Percentiles rank a stretch among this genome's conserved stretches.
Evolutionary conservation across 2,329 filamentous ascomycete species (phyloP).

Genomic region (Hypoxylon sp.): DNA sequence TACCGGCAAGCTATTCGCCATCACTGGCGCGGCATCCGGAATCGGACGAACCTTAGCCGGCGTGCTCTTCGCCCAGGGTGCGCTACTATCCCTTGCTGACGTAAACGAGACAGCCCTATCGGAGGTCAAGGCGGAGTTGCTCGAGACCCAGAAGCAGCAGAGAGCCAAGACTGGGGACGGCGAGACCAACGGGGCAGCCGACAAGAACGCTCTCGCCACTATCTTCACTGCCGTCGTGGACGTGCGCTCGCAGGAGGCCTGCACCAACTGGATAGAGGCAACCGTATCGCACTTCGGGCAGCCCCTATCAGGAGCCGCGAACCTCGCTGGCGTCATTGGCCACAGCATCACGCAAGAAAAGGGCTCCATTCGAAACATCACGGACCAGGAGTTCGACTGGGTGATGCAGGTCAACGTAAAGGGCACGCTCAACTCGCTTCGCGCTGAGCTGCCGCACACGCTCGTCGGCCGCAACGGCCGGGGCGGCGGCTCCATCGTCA

Average conservation of each 20-base stretch:
- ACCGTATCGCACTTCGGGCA: slow-evolving; percentile 46
- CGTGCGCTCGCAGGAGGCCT: slow-evolving; percentile 45
- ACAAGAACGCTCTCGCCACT: background rate
- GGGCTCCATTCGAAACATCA: slow-evolving; percentile 17
- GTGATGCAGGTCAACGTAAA: slow-evolving; percentile 37
- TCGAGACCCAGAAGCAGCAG: background rate
- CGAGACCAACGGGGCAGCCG: background rate
- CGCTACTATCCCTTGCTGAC: slow-evolving; percentile 60
- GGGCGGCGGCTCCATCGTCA: slow-evolving; percentile 60
- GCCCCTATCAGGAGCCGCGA: slow-evolving; percentile 49
- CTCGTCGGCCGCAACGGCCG: slow-evolving; percentile 9
- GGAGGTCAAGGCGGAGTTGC: slow-evolving; percentile 11
- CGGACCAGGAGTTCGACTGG: slow-evolving; percentile 31
- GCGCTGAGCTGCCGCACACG: slow-evolving; percentile 35
- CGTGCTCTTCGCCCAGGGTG: slow-evolving; percentile 58
- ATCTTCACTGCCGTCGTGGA: slow-evolving; percentile 40
- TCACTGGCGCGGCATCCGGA: slow-evolving; percentile 14
- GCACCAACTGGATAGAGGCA: slow-evolving; percentile 47
- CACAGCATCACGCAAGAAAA: slow-evolving; percentile 11
- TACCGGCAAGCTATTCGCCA: background rate
- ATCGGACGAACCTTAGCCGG: slow-evolving; percentile 52
- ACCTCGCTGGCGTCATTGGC: slow-evolving; percentile 50
- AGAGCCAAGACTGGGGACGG: background rate
- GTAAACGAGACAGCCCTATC: slow-evolving; percentile 55
- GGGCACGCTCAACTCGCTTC: slow-evolving; percentile 33